These are phyloP conservation scores for Astrothelium macrocarpum DNA, from an alignment of 495 filamentous ascomycete species.

Conservation along the genomic window DNA sequence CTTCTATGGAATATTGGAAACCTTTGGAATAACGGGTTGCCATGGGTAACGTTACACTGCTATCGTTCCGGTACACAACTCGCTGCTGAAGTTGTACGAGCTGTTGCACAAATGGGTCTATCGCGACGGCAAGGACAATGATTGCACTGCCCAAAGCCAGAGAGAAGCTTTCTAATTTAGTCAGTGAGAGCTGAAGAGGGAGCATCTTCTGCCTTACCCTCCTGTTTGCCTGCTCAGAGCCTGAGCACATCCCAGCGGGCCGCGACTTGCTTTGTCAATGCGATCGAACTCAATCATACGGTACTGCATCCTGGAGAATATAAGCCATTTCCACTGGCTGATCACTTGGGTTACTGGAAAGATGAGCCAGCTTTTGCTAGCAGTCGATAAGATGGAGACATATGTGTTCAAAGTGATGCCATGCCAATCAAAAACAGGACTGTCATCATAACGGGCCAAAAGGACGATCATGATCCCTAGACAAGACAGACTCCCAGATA, in stretches of 20 bases:
- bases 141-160: background rate
- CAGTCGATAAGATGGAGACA: constrained; percentile 1
- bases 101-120: background rate
- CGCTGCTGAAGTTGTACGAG: background rate
- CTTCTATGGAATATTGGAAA: background rate
- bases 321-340: background rate
- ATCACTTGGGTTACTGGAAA: background rate
- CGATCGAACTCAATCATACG: background rate
- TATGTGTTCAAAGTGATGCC: background rate
- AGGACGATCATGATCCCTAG: background rate
- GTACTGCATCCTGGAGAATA: background rate
- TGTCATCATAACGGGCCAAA: background rate
- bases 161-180: background rate
- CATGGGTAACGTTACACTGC: no score
- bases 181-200: background rate
- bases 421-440: background rate
- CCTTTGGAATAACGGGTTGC: background rate
- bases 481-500: background rate
- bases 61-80: background rate
- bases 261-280: background rate
- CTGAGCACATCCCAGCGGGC: background rate
- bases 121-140: background rate
- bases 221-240: background rate
- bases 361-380: background rate
- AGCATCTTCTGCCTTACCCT: background rate